Conservation (phyloP, 176 grass and related monocot genomes). For the Elaeis guineensis region DNA sequence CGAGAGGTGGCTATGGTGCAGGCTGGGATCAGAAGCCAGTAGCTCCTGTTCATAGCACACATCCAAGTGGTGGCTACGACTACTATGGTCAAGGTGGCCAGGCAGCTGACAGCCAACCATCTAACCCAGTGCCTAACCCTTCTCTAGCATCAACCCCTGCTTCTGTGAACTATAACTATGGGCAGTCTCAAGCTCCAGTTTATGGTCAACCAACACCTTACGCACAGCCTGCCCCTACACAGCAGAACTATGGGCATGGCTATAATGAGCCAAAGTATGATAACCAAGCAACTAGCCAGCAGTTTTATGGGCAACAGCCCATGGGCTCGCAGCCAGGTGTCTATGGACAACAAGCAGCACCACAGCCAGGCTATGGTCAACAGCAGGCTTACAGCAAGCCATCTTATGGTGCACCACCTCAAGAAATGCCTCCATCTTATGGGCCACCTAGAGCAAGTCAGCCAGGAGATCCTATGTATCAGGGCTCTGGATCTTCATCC, state of each 20-base stretch:
- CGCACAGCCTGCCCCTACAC: conserved; percentile 34
- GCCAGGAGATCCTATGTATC: conserved; percentile 44
- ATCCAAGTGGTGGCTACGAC: conserved; percentile 44
- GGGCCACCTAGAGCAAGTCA: conserved; percentile 32
- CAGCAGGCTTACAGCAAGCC: conserved; percentile 66
- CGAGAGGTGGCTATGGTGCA: conserved; percentile 35
- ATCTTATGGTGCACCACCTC: conserved; percentile 44
- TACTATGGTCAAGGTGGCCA: conserved; percentile 61
- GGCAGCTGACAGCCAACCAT: conserved; percentile 35
- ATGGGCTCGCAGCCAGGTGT: conserved; percentile 38
- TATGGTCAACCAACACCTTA: conserved; percentile 70
- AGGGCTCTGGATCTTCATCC: conserved; percentile 40
- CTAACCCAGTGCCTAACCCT: conserved; percentile 21
- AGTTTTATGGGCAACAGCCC: conserved; percentile 67
- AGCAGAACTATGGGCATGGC: conserved; percentile 45
- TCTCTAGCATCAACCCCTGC: conserved; percentile 30
- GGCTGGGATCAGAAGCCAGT: conserved; percentile 64
- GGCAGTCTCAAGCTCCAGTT: conserved; percentile 40
- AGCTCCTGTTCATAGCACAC: conserved; percentile 33
- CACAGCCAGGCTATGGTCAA: conserved; percentile 29
- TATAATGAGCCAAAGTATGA: conserved; percentile 63
- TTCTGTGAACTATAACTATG: conserved; percentile 49
- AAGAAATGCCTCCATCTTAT: conserved; percentile 19
- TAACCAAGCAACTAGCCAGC: conserved; percentile 48
- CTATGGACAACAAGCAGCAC: conserved; percentile 31